Evolutionary conservation across 140 eudicot genomes (phyloP).

Genomic region (Senecio squalidus): DNA sequence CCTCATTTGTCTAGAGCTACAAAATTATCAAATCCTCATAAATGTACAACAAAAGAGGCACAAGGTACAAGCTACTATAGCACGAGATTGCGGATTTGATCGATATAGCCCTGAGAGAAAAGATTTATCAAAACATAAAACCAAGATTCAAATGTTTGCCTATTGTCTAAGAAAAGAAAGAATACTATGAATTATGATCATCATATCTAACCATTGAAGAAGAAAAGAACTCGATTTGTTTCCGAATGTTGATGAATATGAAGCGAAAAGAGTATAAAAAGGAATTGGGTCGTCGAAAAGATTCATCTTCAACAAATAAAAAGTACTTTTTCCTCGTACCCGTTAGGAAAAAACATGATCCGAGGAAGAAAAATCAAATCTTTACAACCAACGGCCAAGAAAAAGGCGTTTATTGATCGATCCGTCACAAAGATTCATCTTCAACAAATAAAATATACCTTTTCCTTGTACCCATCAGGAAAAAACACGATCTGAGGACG

Average conservation of each 20-base stretch:
- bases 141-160: not conserved
- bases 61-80: slow-evolving; percentile 6
- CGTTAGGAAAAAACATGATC: slow-evolving; percentile 5
- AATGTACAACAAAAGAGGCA: slow-evolving; percentile 11
- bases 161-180: not conserved
- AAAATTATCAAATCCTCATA: slow-evolving; percentile 12
- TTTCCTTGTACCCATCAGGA: too few relatives aligned
- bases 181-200: not conserved
- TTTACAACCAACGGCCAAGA: not conserved
- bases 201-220: too few relatives aligned
- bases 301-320: not conserved
- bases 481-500: too few relatives aligned
- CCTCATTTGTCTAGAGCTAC: slow-evolving; percentile 1
- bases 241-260: slow-evolving; percentile 3
- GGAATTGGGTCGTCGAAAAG: not conserved
- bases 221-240: too few relatives aligned
- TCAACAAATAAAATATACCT: too few relatives aligned
- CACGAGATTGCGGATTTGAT: slow-evolving; percentile 4
- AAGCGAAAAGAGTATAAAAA: not conserved
- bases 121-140: not conserved
- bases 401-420: not conserved
- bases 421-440: too few relatives aligned
- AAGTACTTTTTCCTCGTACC: not conserved
- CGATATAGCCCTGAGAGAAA: not conserved
- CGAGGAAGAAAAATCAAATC: not conserved